These are phyloP conservation scores for Globisporangium orthogonon DNA, from an alignment of 352 stramenopile genomes.

Conservation along the genomic window DNA sequence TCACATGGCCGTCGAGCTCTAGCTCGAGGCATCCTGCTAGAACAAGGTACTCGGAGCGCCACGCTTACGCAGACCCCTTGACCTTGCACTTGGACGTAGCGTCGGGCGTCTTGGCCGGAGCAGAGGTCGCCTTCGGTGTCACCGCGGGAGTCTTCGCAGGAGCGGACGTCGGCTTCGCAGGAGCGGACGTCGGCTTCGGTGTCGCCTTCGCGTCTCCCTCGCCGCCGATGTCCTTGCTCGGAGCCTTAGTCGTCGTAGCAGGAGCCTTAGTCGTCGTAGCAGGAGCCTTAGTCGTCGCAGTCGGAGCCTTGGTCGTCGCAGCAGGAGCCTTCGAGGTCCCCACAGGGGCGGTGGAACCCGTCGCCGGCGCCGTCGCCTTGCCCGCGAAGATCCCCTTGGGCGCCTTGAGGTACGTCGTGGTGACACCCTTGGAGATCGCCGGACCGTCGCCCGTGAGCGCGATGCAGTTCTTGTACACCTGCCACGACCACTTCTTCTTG, in stretches of 20 bases:
- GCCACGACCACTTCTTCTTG: conserved; percentile 46
- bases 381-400: conserved; percentile 8
- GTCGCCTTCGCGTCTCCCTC: conserved; percentile 1
- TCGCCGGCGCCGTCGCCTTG: conserved; percentile 3
- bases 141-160: not conserved
- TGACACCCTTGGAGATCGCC: conserved; percentile 12
- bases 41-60: not conserved
- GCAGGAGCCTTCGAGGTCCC: not conserved
- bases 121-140: conserved; percentile 1
- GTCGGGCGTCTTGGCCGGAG: not conserved
- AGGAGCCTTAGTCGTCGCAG: conserved; percentile 1
- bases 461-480: conserved; percentile 58
- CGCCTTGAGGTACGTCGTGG: conserved; percentile 7
- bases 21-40: too few relatives aligned
- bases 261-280: conserved; percentile 4
- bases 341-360: not conserved
- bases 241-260: conserved; percentile 1
- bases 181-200: not conserved
- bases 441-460: conserved; percentile 11
- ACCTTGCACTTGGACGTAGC: conserved; percentile 11
- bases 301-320: not conserved
- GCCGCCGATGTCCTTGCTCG: conserved; percentile 1
- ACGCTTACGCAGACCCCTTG: conserved; percentile 1
- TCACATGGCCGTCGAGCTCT: not conserved
- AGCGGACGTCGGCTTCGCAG: not conserved